Evolutionary conservation across 2,329 filamentous ascomycete species (phyloP), one percentile per base, ranked within the genome.

Genomic region (Calonectria leucothoes): DNA sequence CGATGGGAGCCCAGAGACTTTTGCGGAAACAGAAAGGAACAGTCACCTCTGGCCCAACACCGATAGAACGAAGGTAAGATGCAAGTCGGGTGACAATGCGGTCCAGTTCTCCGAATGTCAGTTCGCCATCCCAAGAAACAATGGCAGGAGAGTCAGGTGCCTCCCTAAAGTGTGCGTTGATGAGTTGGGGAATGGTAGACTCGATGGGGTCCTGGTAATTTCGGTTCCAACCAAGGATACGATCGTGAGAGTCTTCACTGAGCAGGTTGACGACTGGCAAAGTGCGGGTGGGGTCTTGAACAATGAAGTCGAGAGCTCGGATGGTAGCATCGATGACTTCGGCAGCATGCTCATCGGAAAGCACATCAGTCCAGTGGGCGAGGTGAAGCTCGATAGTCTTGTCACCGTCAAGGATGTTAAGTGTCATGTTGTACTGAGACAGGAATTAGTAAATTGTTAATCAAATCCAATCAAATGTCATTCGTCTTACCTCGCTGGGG

Each of bases 1-100:
- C 80, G 6, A 84, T 78, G 8, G 69, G 29, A 4, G 59, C 51
- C 74, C 74, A 76, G 11, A 61, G 61, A 3, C 71, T 75, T 64
- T 75, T 76, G 8, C 73, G 71, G 37, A 75, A 76, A 12, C 68
- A 75, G 33, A 72, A 48, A 2, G 64, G 68, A 27, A 75, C 71
- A 14, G 67, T 49, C 5, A 64, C 48, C 6, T 74, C 64, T 1
- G 49, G 59, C 2, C 37, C 48, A 14, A 78, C 66, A 5, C 66
- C 73, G 23, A 71, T 27, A 3, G 49, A 25, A 1, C 68, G 23
- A 10, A 79, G 73, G 45, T n/a, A 68, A n/a, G 6, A 31, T 4
- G 42, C 57, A n/a, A 73, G 51, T 15, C 39, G 29, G 17, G 37
- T 63, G 20, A 57, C 31, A 5, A 69, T 33, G 11, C 52, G 55